phyloP scores from a whole-genome alignment of 108 stramenopile genomes.

The Nitzschia putrida region DNA sequence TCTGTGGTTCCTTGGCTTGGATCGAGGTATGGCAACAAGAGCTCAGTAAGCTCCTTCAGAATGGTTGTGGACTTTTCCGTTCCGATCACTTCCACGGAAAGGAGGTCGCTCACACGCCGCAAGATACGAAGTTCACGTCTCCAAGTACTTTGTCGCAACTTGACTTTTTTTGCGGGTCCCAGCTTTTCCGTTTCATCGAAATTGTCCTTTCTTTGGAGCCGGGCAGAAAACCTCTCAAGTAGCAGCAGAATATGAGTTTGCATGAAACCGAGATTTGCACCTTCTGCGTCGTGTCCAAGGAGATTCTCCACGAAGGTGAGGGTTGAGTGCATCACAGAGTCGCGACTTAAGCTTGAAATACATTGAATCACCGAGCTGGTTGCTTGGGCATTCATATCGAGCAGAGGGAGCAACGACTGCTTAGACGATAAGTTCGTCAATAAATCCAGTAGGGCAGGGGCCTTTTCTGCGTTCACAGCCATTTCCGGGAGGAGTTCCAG shows the following conservation, averaged over 20 bases:
- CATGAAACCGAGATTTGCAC: not conserved
- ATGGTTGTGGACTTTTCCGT: conserved; percentile 5
- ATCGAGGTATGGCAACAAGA: conserved; percentile 72
- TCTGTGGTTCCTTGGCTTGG: conserved; percentile 46
- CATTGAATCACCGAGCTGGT: conserved; percentile 63
- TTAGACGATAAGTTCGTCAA: conserved; percentile 61
- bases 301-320: conserved; percentile 74
- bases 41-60: conserved; percentile 50
- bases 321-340: conserved; percentile 51
- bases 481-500: conserved; percentile 68
- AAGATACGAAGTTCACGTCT: conserved; percentile 63
- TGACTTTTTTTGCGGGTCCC: conserved; percentile 1
- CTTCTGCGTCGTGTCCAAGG: conserved; percentile 33
- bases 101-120: conserved; percentile 68
- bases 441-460: conserved; percentile 66
- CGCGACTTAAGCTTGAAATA: conserved; percentile 49
- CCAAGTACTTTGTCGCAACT: conserved; percentile 31
- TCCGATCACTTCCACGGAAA: conserved; percentile 28
- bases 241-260: conserved; percentile 53
- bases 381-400: conserved; percentile 45
- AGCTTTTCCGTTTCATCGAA: not conserved
- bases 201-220: conserved; percentile 29
- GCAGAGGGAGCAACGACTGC: conserved; percentile 43
- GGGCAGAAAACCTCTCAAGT: conserved; percentile 59
- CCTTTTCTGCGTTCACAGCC: conserved; percentile 61